These are phyloP conservation scores for Hanseniaspora thailandica DNA, from an alignment of 805 yeast genomes.

Conservation along the genomic window DNA sequence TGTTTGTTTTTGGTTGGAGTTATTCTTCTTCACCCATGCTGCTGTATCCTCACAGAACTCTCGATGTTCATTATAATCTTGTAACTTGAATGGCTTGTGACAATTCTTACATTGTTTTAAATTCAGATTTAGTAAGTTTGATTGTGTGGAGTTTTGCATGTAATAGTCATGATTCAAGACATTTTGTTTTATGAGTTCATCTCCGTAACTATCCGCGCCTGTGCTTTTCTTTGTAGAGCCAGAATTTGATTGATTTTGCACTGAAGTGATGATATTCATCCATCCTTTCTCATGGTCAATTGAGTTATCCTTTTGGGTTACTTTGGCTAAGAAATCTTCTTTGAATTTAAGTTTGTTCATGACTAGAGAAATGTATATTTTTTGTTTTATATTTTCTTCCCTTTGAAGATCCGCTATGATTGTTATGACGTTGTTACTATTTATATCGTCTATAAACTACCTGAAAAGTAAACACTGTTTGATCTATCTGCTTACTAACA, in stretches of 20 bases:
- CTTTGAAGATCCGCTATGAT: neutral
- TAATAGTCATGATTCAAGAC: conserved; percentile 22
- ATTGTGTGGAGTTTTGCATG: conserved; percentile 18
- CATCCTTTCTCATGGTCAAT: conserved; percentile 2
- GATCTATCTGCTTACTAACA: no score
- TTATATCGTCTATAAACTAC: neutral
- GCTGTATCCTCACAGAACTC: conserved; percentile 16
- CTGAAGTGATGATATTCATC: conserved; percentile 17
- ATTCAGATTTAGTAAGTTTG: conserved; percentile 19
- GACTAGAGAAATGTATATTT: neutral
- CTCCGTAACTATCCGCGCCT: conserved; percentile 17
- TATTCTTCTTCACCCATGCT: conserved; percentile 14
- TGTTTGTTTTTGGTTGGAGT: conserved; percentile 18
- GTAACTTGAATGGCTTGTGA: conserved; percentile 25
- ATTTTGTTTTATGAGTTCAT: neutral
- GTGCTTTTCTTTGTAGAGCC: conserved; percentile 17
- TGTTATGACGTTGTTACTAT: neutral
- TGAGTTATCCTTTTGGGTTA: neutral
- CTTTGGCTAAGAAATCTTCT: neutral
- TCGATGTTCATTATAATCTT: conserved; percentile 24
- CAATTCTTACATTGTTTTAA: conserved; percentile 28
- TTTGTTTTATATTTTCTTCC: no score
- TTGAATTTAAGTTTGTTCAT: conserved; percentile 4
- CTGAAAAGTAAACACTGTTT: no score
- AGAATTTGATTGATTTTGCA: conserved; percentile 18